Evolutionary conservation across 176 grass and related monocot species (phyloP).

Genomic region (Musa schizocarpa): DNA sequence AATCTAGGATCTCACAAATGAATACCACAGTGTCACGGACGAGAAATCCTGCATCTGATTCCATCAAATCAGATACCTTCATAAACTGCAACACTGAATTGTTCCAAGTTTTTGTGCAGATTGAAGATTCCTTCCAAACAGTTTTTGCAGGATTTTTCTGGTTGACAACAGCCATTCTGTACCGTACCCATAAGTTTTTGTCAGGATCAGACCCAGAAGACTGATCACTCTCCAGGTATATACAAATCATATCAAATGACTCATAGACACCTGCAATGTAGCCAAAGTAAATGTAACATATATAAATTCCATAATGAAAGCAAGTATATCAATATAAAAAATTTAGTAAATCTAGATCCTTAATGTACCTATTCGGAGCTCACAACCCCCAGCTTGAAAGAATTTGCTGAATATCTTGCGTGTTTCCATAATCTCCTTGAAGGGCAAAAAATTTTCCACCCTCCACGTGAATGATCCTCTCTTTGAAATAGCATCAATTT

Average conservation of each 20-base stretch:
- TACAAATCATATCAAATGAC: constrained; percentile 90
- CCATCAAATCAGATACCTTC: constrained; percentile 89
- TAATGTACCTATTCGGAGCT: constrained; percentile 91
- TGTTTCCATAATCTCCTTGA: constrained; percentile 98
- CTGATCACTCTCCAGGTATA: constrained; percentile 98
- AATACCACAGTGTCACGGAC: constrained; percentile 74
- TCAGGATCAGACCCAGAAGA: constrained; percentile 80
- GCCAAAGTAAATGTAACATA: not conserved
- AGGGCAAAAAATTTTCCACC: constrained; percentile 93
- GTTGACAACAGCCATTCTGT: constrained; percentile 87
- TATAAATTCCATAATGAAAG: not conserved
- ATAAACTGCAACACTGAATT: constrained; percentile 99
- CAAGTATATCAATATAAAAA: constrained; percentile 15
- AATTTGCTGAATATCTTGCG: constrained; percentile 98
- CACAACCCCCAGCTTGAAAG: constrained; percentile 85
- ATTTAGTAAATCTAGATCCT: constrained; percentile 10
- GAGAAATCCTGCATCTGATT: constrained; percentile 79
- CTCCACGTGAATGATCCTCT: constrained; percentile 74
- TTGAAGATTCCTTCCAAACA: constrained; percentile 93
- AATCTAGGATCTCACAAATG: constrained; percentile 90
- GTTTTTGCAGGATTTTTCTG: constrained; percentile 84
- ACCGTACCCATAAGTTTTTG: constrained; percentile 94
- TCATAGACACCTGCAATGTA: constrained; percentile 75
- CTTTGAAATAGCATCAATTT: constrained; percentile 47
- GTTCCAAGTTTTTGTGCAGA: constrained; percentile 99